phyloP scores from a whole-genome alignment of 2,329 filamentous ascomycete species.

The Coniochaeta sp. region DNA sequence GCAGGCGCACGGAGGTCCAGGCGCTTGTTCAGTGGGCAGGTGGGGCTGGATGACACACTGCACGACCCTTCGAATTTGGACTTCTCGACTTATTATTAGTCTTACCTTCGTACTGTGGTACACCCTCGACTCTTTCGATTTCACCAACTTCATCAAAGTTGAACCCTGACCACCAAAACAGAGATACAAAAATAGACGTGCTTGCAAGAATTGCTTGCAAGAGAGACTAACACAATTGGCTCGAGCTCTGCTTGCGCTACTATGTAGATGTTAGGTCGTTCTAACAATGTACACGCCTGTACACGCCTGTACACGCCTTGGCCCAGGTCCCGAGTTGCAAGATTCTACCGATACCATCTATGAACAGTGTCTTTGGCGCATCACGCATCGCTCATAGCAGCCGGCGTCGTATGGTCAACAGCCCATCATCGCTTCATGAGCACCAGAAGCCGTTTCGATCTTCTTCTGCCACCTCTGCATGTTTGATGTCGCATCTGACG shows the following conservation, averaged over 20 bases:
- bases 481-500: neutral
- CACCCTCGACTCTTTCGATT: no score
- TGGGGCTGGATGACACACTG: neutral
- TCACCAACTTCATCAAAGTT: neutral
- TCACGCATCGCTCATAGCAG: neutral
- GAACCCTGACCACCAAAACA: neutral
- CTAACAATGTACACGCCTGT: no score
- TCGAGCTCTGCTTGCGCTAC: no score
- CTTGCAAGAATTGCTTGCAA: no score
- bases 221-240: no score
- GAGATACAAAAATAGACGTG: no score
- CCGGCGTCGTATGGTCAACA: neutral
- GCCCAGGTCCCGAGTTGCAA: no score
- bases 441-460: neutral
- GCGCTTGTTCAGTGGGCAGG: neutral
- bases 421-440: neutral
- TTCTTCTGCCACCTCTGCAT: neutral
- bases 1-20: neutral
- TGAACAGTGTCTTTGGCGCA: neutral
- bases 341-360: no score
- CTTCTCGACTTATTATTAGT: neutral
- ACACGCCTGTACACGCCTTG: no score
- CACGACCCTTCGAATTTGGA: neutral
- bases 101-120: no score
- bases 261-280: no score